phyloP scores from a whole-genome alignment of 1,139 yeast genomes.

The Suhomyces wounanorum region DNA sequence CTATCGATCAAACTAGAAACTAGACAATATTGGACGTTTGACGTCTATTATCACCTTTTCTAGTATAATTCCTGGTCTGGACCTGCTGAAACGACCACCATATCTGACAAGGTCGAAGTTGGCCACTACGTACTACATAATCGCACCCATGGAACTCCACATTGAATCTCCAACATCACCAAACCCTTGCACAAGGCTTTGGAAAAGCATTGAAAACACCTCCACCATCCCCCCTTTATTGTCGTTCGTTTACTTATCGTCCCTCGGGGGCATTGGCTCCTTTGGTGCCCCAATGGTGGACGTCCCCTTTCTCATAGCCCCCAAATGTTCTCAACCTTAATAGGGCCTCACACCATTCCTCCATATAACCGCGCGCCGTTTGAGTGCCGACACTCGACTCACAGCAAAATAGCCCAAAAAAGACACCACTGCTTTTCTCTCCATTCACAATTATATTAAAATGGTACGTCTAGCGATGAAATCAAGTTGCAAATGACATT shows the following conservation, averaged over 20 bases:
- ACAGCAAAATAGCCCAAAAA: slow-evolving; percentile 14
- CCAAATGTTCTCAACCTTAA: background rate
- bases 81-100: too few relatives aligned
- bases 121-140: too few relatives aligned
- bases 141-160: too few relatives aligned
- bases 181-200: too few relatives aligned
- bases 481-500: background rate
- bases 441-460: slow-evolving; percentile 3
- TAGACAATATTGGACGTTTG: too few relatives aligned
- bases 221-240: too few relatives aligned
- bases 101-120: too few relatives aligned
- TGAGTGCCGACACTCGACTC: slow-evolving; percentile 11
- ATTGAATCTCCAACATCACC: too few relatives aligned
- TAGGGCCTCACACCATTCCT: background rate
- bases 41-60: too few relatives aligned
- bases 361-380: slow-evolving; percentile 7
- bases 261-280: background rate
- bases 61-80: too few relatives aligned
- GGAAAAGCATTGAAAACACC: too few relatives aligned
- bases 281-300: background rate
- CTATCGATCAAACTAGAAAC: too few relatives aligned
- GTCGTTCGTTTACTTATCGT: background rate
- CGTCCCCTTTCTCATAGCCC: background rate
- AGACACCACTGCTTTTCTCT: slow-evolving; percentile 11
- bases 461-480: slow-evolving; percentile 9